phyloP scores from a whole-genome alignment of 2,329 filamentous ascomycete species.

The Xylariales sp. region DNA sequence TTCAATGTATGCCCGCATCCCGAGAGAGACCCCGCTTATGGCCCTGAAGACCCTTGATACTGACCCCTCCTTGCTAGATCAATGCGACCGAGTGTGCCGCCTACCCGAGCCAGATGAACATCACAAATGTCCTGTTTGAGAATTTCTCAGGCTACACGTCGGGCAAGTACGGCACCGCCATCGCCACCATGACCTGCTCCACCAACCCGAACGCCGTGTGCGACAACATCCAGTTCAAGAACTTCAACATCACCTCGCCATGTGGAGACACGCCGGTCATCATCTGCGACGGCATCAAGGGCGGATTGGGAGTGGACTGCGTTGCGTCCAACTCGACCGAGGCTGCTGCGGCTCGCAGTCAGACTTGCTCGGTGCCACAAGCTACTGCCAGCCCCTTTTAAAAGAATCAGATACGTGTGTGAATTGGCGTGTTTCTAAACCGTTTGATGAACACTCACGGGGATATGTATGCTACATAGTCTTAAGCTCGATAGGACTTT shows the following conservation, averaged over 20 bases:
- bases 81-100: constrained; percentile 42
- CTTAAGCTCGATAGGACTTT: too few species aligned
- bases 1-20: constrained; percentile 42
- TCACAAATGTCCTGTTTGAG: constrained; percentile 54
- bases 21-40: neutral
- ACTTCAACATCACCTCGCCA: constrained; percentile 51
- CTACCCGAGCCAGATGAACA: constrained; percentile 53
- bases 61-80: too few species aligned
- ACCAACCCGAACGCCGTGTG: constrained; percentile 49
- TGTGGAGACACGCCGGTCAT: constrained; percentile 38
- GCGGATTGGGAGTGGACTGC: constrained; percentile 18
- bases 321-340: constrained; percentile 5
- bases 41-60: too few species aligned
- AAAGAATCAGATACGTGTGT: too few species aligned
- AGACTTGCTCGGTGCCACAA: constrained; percentile 7
- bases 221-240: constrained; percentile 47
- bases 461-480: too few species aligned
- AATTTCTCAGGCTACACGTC: constrained; percentile 55
- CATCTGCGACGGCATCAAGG: constrained; percentile 44
- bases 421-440: too few species aligned
- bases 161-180: constrained; percentile 49
- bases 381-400: constrained; percentile 7
- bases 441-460: too few species aligned
- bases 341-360: constrained; percentile 5
- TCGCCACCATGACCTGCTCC: constrained; percentile 52